Percentiles rank a stretch among this genome's conserved stretches.
Conservation (phyloP, 352 stramenopile genomes). For the Phytophthora crassamura region DNA sequence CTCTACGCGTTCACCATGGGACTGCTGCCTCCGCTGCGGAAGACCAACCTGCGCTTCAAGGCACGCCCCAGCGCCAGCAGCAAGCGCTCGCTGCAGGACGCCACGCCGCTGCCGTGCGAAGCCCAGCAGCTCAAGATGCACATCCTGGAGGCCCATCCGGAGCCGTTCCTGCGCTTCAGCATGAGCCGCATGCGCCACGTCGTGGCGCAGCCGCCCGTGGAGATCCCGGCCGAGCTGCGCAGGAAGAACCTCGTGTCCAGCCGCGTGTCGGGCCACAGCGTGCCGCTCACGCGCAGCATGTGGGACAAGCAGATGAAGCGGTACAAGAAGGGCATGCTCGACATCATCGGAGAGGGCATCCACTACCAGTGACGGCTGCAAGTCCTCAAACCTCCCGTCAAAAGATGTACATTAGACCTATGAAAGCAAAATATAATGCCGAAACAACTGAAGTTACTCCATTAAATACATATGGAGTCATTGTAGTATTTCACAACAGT, state of each 20-base stretch:
- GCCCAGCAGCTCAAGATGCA: conserved; percentile 66
- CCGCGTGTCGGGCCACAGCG: conserved; percentile 57
- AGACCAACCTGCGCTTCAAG: conserved; percentile 32
- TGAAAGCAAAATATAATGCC: conserved; percentile 10
- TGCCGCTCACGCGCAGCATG: conserved; percentile 68
- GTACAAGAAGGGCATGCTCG: conserved; percentile 43
- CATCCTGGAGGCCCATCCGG: conserved; percentile 51
- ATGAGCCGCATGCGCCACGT: conserved; percentile 68
- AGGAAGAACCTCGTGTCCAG: conserved; percentile 42
- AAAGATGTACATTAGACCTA: conserved; percentile 11
- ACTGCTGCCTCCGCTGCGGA: conserved; percentile 34
- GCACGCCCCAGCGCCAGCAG: conserved; percentile 4
- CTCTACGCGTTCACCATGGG: conserved; percentile 10
- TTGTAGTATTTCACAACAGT: too few species aligned
- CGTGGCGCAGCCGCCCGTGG: conserved; percentile 51
- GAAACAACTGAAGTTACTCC: too few species aligned
- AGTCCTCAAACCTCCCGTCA: too few species aligned
- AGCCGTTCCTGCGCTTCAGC: conserved; percentile 64
- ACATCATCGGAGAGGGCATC: conserved; percentile 57
- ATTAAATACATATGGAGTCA: too few species aligned
- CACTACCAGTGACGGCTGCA: conserved; percentile 34
- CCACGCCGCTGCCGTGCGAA: conserved; percentile 40
- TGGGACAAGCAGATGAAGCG: conserved; percentile 65
- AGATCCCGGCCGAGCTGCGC: conserved; percentile 53
- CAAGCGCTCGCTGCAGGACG: conserved; percentile 19